Base-by-base conservation (phyloP, 352 stramenopile genomes). In the Phytophthora quininea region DNA sequence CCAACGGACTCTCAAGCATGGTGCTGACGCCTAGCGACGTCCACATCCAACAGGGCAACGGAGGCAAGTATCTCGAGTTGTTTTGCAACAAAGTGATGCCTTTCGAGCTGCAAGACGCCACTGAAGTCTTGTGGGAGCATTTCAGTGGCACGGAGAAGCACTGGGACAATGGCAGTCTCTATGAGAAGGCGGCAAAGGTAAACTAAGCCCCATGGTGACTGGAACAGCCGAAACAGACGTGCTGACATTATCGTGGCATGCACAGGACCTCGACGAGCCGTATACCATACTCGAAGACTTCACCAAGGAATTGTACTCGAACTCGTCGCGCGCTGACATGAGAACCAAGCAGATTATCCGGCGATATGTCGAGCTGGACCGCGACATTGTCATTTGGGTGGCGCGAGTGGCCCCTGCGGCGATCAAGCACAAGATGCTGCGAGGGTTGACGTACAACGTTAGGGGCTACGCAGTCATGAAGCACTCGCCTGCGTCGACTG, bases 11-110 rank as follows among this genome's bases (percentile, higher is more conserved):
- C 4, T 57, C 45, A 6, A 48, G 58, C 2, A 74, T 77, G 61
- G 70, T 67, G 48, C 54, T 65, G 14, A 69, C 70, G 5, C 54
- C 56, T 8, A 66, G 66, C 52, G 67, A 77, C 24, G 66, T 72
- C 19, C 63, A 71, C 29, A 62, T 78, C 14, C 66, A 64, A 53
- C 66, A 78, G 30, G 61, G 52, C 3, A 49, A 54, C 2, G 69
- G 59, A 5, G 70, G 70, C 32, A 75, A 67, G 4, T 73, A 67
- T 14, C 56, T 78, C 12, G 70, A 78, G 42, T 30, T 83, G 49
- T 72, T 79, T n/a, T 71, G 58, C 15, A 80, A 67, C 50, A 80
- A 77, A n/a, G 55, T 79, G 11, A 42, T 83, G 37, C 75, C 75
- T n/a, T 83, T 83, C 52, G 76, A 72, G 29, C 49, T 80, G 27